phyloP scores from a whole-genome alignment of 2,329 filamentous ascomycete genomes.

The Dothistroma pini region DNA sequence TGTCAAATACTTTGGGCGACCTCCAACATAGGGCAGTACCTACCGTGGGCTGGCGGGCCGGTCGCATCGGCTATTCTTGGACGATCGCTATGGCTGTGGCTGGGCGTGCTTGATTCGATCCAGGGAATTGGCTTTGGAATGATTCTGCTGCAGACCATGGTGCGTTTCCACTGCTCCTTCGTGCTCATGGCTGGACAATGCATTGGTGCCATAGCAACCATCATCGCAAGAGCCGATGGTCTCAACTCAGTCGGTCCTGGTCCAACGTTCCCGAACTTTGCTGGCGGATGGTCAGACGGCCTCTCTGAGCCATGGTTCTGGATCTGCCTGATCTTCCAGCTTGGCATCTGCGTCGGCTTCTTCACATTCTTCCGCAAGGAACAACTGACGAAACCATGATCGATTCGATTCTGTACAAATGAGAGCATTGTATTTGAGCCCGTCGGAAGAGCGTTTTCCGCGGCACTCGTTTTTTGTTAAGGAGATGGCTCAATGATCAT shows the following conservation, averaged over 20 bases:
- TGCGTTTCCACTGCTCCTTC: conserved; percentile 61
- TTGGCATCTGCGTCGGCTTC: conserved; percentile 57
- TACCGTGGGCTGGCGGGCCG: conserved; percentile 60
- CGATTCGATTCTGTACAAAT: conserved; percentile 14
- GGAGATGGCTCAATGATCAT: conserved; percentile 11
- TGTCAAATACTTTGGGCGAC: conserved; percentile 65
- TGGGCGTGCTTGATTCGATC: conserved; percentile 61
- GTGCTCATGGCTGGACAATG: conserved; percentile 59
- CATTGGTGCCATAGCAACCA: conserved; percentile 59
- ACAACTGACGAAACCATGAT: conserved; percentile 53
- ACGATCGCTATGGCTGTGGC: conserved; percentile 62
- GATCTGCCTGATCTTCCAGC: conserved; percentile 56
- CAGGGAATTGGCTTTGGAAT: conserved; percentile 66
- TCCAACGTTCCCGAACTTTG: conserved; percentile 60
- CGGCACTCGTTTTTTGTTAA: conserved; percentile 2
- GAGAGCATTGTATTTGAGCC: not conserved
- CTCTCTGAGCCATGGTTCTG: conserved; percentile 57
- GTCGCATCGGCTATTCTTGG: conserved; percentile 55
- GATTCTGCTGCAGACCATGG: conserved; percentile 59
- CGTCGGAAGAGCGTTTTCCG: conserved; percentile 5
- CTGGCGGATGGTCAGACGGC: conserved; percentile 44
- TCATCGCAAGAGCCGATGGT: conserved; percentile 57
- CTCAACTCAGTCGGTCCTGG: conserved; percentile 61
- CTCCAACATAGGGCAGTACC: conserved; percentile 56
- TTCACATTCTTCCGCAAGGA: conserved; percentile 57